Percentiles rank a stretch among this genome's conserved stretches.
Conservation (phyloP, 177 flowering plant species). For the Tripterygium wilfordii region DNA sequence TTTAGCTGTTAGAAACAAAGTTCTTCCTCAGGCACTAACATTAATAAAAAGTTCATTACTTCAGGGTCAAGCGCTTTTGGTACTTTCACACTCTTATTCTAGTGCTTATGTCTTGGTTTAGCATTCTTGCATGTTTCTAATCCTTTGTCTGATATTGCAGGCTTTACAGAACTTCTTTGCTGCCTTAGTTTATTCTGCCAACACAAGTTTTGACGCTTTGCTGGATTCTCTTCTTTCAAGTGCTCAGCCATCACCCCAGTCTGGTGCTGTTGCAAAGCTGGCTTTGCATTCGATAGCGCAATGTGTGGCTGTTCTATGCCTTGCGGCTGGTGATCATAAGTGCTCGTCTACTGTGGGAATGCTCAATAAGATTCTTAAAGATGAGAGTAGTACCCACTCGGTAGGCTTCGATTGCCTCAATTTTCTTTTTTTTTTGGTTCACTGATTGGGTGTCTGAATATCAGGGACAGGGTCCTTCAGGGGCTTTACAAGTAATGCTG, state of each 20-base stretch:
- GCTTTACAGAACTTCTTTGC: conserved; percentile 83
- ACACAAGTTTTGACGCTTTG: conserved; percentile 84
- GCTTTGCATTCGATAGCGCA: conserved; percentile 91
- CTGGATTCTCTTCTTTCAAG: conserved; percentile 92
- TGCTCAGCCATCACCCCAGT: conserved; percentile 85
- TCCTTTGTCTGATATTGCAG: conserved; percentile 40
- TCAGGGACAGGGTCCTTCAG: no score
- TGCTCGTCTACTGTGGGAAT: conserved; percentile 86
- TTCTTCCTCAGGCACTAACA: conserved; percentile 90
- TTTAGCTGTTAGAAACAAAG: conserved; percentile 75
- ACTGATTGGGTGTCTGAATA: no score
- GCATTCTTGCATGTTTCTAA: conserved; percentile 1
- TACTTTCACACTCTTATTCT: conserved; percentile 18
- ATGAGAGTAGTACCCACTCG: conserved; percentile 62
- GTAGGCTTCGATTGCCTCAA: conserved; percentile 34
- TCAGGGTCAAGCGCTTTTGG: conserved; percentile 96
- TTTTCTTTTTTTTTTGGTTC: conserved; percentile 3
- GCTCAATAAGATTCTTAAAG: conserved; percentile 81
- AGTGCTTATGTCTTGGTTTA: neutral
- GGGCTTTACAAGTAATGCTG: no score
- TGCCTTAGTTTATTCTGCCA: conserved; percentile 77
- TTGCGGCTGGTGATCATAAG: conserved; percentile 89
- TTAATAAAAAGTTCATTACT: conserved; percentile 86
- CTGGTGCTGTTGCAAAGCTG: conserved; percentile 93
- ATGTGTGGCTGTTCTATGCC: conserved; percentile 98